Base-by-base conservation (phyloP, 2,329 filamentous ascomycete genomes). In the Clonostachys rhizophaga region DNA sequence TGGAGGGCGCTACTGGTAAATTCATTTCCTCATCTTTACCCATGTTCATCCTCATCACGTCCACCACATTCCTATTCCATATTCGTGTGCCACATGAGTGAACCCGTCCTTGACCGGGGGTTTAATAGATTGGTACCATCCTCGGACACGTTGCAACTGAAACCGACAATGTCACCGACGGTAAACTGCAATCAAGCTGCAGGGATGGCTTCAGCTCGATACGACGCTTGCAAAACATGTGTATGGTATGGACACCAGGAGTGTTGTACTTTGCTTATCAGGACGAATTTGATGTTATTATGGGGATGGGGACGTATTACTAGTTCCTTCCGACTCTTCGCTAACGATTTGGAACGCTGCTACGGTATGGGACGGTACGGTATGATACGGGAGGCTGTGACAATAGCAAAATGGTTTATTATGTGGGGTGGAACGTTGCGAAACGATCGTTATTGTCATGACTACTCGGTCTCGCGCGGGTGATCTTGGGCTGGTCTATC, bases 1-100 rank as follows among this genome's bases (percentile, higher is more conserved):
- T 54, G 67, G 72, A 54, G 70, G 70, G 51, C 70, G 70, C 52
- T 76, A 76, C 65, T 77, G 71, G 70, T 74, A 72, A 71, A 62
- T 66, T 45, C 46, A 52, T 54, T 56, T 58, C 52, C 51, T 53
- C 52, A 50, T 46, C 48, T 54, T 55, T 45, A 49, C 45, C 52
- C 49, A 53, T 57, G 51, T 43, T 34, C 41, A 42, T 48, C 46
- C 44, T 36, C 45, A 36, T 46, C 30, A 33, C 42, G 24, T 37
- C 40, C 41, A 17, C 40, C 41, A 17, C 34, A 12, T 20, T 43
- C 36, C n/a, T 47, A 33, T 44, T 49, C 34, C 44, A 44, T 43
- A 12, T 33, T 12, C 39, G 36, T 42, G n/a, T 12, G 45, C 33
- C 40, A 16, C 39, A 35, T 44, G 17, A 9, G 14, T 14, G 39